Evolutionary conservation across 495 filamentous ascomycete genomes (phyloP).

Genomic region (Acidiella bohemica): DNA sequence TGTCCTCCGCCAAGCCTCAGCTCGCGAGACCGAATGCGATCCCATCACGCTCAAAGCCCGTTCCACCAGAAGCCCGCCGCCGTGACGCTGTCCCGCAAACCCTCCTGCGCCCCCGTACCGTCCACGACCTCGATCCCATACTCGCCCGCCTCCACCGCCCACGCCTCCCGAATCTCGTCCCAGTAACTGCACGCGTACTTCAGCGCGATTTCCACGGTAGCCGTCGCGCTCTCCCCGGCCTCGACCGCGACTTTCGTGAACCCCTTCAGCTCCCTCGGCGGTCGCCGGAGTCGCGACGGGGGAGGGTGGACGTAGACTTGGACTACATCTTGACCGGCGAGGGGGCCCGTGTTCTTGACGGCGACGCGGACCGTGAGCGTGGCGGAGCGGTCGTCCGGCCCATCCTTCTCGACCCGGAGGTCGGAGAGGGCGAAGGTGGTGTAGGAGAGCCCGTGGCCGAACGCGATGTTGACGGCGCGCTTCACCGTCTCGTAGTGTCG

Average conservation of each 20-base stretch:
- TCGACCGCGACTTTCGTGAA: conserved; percentile 53
- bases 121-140: conserved; percentile 49
- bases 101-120: conserved; percentile 31
- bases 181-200: conserved; percentile 69
- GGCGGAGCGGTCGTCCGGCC: conserved; percentile 27
- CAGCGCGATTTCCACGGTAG: conserved; percentile 46
- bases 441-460: conserved; percentile 69
- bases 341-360: conserved; percentile 41
- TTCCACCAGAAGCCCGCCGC: conserved; percentile 15
- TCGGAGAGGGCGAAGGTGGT: conserved; percentile 44
- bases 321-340: conserved; percentile 52
- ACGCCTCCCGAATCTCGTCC: conserved; percentile 53
- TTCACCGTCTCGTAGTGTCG: conserved; percentile 64
- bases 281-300: conserved; percentile 44
- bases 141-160: conserved; percentile 64
- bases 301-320: conserved; percentile 52
- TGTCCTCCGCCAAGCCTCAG: too few species aligned
- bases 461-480: conserved; percentile 55
- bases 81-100: background rate
- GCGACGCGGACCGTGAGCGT: conserved; percentile 38
- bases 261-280: conserved; percentile 52
- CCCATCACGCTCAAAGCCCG: conserved; percentile 9
- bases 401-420: conserved; percentile 27
- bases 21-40: too few species aligned
- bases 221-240: conserved; percentile 45